These are phyloP conservation scores for Proliferodiscus dingleyae DNA, from an alignment of 2,329 filamentous ascomycete genomes.

Conservation along the genomic window DNA sequence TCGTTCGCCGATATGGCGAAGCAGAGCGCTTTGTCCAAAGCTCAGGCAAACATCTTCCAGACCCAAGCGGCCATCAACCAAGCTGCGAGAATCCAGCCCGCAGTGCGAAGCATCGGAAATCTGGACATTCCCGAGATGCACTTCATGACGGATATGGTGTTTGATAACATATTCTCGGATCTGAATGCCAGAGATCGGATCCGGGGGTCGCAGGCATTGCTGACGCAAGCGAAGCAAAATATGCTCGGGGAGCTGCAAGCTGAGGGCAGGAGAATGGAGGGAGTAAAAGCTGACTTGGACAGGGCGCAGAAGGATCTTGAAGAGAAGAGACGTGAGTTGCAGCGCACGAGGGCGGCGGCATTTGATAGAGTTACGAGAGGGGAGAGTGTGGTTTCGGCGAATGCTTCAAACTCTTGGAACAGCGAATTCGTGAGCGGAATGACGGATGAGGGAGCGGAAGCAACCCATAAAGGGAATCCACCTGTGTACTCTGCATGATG, in stretches of 20 bases:
- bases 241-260: slow-evolving; percentile 31
- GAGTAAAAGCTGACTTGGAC: slow-evolving; percentile 28
- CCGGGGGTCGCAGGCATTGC: slow-evolving; percentile 37
- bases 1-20: slow-evolving; percentile 49
- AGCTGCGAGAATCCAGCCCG: slow-evolving; percentile 37
- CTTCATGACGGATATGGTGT: slow-evolving; percentile 48
- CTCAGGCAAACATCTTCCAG: slow-evolving; percentile 40
- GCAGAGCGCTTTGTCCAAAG: slow-evolving; percentile 44
- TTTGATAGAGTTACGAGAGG: slow-evolving; percentile 33
- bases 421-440: not conserved
- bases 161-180: slow-evolving; percentile 51
- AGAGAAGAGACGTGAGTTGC: slow-evolving; percentile 36
- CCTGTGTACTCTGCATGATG: not conserved
- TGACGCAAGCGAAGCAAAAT: slow-evolving; percentile 32
- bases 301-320: slow-evolving; percentile 33
- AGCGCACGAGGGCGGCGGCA: slow-evolving; percentile 40
- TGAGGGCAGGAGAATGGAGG: slow-evolving; percentile 30
- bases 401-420: not conserved
- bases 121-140: slow-evolving; percentile 42
- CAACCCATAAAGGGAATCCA: not conserved
- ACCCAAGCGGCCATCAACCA: slow-evolving; percentile 38
- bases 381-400: not conserved
- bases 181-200: slow-evolving; percentile 49
- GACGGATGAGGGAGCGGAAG: not conserved
- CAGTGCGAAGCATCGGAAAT: slow-evolving; percentile 34